phyloP scores from a whole-genome alignment of 257 asterid species.

The Salvia hispanica region DNA sequence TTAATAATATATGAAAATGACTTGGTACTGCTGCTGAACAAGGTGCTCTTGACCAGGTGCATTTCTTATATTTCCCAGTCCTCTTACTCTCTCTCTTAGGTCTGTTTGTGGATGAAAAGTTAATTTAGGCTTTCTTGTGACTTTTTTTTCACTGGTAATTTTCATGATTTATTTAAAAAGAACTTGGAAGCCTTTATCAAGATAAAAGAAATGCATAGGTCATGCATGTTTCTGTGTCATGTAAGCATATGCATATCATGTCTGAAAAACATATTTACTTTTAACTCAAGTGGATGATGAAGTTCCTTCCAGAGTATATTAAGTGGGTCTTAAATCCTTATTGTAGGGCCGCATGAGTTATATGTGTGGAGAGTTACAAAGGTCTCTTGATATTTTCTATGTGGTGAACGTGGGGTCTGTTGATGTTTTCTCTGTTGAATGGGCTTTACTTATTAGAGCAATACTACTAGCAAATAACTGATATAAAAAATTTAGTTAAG shows the following conservation, averaged over 20 bases:
- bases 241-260: background rate
- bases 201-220: background rate
- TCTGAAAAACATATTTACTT: background rate
- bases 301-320: background rate
- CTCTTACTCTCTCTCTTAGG: too few relatives aligned
- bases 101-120: background rate
- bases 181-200: too few relatives aligned
- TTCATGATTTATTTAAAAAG: background rate
- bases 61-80: too few relatives aligned
- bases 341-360: background rate
- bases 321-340: background rate
- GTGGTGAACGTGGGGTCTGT: background rate
- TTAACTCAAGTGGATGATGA: conserved; percentile 7
- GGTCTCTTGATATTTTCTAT: background rate
- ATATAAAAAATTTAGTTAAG: background rate
- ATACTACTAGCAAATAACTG: background rate
- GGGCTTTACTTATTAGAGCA: background rate
- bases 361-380: background rate
- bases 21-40: too few relatives aligned
- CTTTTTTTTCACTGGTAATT: background rate
- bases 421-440: background rate
- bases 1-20: too few relatives aligned
- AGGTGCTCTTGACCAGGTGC: too few relatives aligned
- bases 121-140: background rate
- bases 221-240: background rate